Evolutionary conservation across 495 filamentous ascomycete species (phyloP).

Genomic region (Aspergillus affinis): DNA sequence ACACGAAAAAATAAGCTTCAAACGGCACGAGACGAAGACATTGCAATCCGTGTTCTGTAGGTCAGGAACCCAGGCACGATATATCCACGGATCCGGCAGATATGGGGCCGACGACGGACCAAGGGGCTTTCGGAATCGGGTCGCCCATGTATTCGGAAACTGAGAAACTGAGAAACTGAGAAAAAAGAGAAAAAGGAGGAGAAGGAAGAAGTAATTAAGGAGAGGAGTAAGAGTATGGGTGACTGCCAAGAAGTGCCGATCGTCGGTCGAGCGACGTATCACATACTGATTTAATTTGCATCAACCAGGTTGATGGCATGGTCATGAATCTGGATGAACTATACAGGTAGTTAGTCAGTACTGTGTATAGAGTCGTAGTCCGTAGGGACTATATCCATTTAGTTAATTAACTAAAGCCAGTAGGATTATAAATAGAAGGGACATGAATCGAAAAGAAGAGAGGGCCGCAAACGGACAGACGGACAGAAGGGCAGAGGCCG

Average conservation of each 20-base stretch:
- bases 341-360: too few species aligned
- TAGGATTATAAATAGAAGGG: neutral
- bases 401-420: too few species aligned
- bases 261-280: too few species aligned
- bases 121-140: neutral
- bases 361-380: too few species aligned
- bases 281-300: neutral
- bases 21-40: neutral
- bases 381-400: too few species aligned
- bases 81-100: neutral
- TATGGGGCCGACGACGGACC: neutral
- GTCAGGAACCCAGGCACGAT: neutral
- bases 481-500: neutral
- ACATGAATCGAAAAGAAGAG: neutral
- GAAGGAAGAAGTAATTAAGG: neutral
- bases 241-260: neutral
- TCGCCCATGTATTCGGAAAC: neutral
- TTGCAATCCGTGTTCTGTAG: too few species aligned
- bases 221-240: neutral
- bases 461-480: neutral
- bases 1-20: neutral
- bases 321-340: too few species aligned
- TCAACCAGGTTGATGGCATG: too few species aligned
- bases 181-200: neutral
- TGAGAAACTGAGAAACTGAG: neutral